Conservation (phyloP, 257 asterid species). For the Penstemon davidsonii region DNA sequence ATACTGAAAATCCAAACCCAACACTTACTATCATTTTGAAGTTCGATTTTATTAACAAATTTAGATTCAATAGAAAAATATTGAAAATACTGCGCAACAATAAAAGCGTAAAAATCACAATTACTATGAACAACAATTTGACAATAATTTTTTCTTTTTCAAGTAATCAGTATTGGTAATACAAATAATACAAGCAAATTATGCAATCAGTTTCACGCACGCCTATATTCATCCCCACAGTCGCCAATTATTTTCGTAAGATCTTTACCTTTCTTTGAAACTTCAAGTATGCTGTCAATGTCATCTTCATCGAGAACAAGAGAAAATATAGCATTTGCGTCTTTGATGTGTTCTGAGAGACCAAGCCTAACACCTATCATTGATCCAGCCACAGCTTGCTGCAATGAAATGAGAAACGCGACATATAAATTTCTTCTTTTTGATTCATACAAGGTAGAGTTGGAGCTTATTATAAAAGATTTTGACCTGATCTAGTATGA, state of each 20-base stretch:
- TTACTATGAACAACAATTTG: not conserved
- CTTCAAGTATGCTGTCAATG: slow-evolving; percentile 55
- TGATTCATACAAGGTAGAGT: not conserved
- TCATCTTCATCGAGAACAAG: slow-evolving; percentile 82
- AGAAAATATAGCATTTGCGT: slow-evolving; percentile 62
- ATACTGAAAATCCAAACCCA: no score
- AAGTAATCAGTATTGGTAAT: not conserved
- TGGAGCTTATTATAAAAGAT: not conserved
- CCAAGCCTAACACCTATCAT: slow-evolving; percentile 97
- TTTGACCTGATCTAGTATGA: slow-evolving; percentile 75
- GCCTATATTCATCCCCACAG: slow-evolving; percentile 95
- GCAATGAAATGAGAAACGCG: slow-evolving; percentile 30
- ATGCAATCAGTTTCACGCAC: slow-evolving; percentile 31
- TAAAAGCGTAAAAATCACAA: no score
- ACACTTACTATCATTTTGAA: no score
- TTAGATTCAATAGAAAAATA: no score
- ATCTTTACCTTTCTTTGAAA: slow-evolving; percentile 71
- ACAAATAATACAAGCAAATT: not conserved
- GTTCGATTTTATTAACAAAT: no score
- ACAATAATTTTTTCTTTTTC: not conserved
- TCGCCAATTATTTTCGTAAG: slow-evolving; percentile 76
- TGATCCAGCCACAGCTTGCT: slow-evolving; percentile 95
- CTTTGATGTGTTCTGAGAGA: slow-evolving; percentile 76
- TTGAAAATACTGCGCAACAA: no score
- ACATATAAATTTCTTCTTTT: not conserved